phyloP scores from a whole-genome alignment of 768 basidiomycete genomes.

The Exidia glandulosa region DNA sequence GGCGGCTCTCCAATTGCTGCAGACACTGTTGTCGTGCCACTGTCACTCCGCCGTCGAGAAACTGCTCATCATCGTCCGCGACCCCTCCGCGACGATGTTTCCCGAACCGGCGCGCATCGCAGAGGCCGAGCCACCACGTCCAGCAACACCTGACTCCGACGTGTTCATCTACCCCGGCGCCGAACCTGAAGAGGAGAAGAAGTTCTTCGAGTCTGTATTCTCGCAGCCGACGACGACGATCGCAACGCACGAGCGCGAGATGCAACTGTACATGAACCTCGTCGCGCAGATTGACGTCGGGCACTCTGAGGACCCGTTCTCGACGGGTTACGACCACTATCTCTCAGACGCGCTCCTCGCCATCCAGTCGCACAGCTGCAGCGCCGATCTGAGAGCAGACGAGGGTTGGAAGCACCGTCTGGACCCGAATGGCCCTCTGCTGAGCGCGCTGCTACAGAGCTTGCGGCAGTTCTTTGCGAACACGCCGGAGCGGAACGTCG shows the following conservation, averaged over 20 bases:
- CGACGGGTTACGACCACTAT: constrained; percentile 79
- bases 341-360: constrained; percentile 60
- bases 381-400: constrained; percentile 30
- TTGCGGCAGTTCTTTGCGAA: constrained; percentile 76
- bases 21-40: constrained; percentile 61
- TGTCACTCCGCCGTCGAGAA: constrained; percentile 52
- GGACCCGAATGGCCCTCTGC: constrained; percentile 64
- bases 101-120: constrained; percentile 42
- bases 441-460: constrained; percentile 58
- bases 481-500: constrained; percentile 77
- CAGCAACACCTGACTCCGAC: constrained; percentile 31
- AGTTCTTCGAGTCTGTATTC: constrained; percentile 4
- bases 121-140: constrained; percentile 1
- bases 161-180: constrained; percentile 32
- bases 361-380: constrained; percentile 53
- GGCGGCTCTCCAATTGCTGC: constrained; percentile 71
- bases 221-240: constrained; percentile 61
- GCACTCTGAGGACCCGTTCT: constrained; percentile 60
- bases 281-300: constrained; percentile 70
- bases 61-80: constrained; percentile 60
- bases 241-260: constrained; percentile 75
- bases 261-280: constrained; percentile 65
- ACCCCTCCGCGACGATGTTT: constrained; percentile 64
- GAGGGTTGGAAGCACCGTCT: constrained; percentile 52
- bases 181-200: constrained; percentile 28